Percentiles rank a stretch among this genome's conserved stretches.
phyloP scores from a whole-genome alignment of 345 rosid genomes.

The Geranium rotundifolium region DNA sequence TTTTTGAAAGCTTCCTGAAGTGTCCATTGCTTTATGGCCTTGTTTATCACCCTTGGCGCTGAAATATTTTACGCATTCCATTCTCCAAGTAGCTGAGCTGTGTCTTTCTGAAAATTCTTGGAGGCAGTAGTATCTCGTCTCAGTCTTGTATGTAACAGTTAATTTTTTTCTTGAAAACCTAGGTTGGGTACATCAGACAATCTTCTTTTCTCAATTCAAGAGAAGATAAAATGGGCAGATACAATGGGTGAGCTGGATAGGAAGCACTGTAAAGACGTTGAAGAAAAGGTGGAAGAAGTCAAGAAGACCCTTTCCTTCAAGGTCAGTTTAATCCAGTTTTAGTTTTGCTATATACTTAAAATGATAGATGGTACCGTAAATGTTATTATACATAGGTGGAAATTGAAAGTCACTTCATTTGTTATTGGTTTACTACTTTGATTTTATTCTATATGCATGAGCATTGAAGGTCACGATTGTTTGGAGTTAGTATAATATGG shows the following conservation, averaged over 20 bases:
- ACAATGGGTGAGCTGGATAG: conserved; percentile 79
- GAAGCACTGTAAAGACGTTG: conserved; percentile 71
- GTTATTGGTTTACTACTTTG: no score
- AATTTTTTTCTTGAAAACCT: conserved; percentile 10
- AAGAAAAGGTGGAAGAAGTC: conserved; percentile 71
- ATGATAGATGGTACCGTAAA: no score
- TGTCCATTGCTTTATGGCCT: not conserved
- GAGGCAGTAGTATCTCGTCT: not conserved
- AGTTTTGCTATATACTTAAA: not conserved
- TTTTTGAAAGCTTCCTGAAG: not conserved
- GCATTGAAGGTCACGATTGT: no score
- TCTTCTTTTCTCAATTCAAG: conserved; percentile 77
- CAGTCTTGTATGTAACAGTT: not conserved
- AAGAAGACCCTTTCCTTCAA: conserved; percentile 75
- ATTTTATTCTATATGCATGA: no score
- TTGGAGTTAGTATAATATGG: no score
- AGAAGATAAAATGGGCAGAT: conserved; percentile 99
- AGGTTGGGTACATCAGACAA: conserved; percentile 87
- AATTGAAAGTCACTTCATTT: no score
- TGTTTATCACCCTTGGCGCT: not conserved
- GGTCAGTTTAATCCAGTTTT: conserved; percentile 63
- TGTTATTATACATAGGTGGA: not conserved
- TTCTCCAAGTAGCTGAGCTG: not conserved
- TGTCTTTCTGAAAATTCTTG: not conserved
- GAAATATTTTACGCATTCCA: not conserved